Evolutionary conservation across 2,329 filamentous ascomycete species (phyloP), one percentile per base, ranked within the genome.

Genomic region (Aspergillus brasiliensis): DNA sequence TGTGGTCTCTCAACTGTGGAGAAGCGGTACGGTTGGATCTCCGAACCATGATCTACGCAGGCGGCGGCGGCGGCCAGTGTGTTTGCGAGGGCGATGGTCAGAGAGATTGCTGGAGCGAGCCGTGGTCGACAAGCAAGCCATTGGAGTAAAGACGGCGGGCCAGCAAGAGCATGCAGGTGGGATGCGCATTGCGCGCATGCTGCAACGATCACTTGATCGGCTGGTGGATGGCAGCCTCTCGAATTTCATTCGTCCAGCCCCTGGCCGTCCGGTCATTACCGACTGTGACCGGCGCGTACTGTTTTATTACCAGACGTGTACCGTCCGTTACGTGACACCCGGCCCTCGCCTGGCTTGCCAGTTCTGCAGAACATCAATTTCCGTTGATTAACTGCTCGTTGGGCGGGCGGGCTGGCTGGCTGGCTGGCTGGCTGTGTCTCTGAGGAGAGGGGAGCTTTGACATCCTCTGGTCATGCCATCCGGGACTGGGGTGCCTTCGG

Each of bases 161-260:
- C 40, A 52, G 40, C 56, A 67, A 63, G 65, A 65, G 67, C 64
- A 70, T 64, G 63, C 62, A 53, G 61, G 66, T 68, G 70, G 63
- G 65, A 70, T 67, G 63, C 68, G 66, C 69, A 69, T 73, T 73
- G 73, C 76, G 81, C 83, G 84, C 84, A 86, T 86, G 74, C 72
- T 69, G 71, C 81, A 80, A 74, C 76, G 76, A 78, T 87, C 84
- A 87, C 84, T 86, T 87, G 85, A 87, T 82, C 73, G 74, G 63
- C 62, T 64, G 65, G 70, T 78, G 73, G 72, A 64, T 73, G 71
- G 60, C 51, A 19, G 40, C 42, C 51, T 31, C 54, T 34, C 23
- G 34, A 28, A 53, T 17, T 40, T 62, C 40, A 66, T 68, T 66
- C 47, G 66, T 56, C 53, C 28, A 46, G 56, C 56, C 60, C 40